A percentile compares a stretch with the other conserved stretches of the same genome.
These are phyloP conservation scores for Penicillium odoratum DNA, from an alignment of 495 filamentous ascomycete species.

Conservation along the genomic window DNA sequence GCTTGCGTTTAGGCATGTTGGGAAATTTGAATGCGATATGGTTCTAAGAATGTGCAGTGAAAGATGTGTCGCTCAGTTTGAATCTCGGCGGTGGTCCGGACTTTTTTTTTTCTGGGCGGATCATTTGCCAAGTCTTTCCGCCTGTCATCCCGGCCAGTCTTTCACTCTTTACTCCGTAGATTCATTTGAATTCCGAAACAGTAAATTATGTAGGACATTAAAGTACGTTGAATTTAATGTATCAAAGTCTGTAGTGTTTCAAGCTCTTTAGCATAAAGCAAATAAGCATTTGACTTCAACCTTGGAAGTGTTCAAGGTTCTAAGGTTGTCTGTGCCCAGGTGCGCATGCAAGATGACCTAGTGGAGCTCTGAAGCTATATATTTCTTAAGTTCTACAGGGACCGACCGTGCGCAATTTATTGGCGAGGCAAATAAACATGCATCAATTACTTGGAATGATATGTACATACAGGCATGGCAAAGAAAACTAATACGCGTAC, in stretches of 20 bases:
- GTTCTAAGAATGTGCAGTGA: background rate
- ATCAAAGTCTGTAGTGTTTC: no score
- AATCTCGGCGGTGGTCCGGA: conserved; percentile 1
- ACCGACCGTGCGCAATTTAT: background rate
- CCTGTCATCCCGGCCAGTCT: background rate
- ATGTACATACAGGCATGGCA: conserved; percentile 48
- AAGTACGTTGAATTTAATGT: no score
- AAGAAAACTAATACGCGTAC: conserved; percentile 42
- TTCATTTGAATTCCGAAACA: background rate
- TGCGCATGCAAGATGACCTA: background rate
- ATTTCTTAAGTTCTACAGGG: background rate
- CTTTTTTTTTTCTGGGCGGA: conserved; percentile 27
- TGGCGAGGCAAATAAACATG: conserved; percentile 16
- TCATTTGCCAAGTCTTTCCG: conserved; percentile 27
- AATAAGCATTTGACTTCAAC: no score
- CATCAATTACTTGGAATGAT: conserved; percentile 36
- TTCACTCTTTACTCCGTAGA: background rate
- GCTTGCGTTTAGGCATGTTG: conserved; percentile 52
- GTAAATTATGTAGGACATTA: background rate
- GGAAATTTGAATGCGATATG: background rate
- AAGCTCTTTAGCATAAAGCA: no score
- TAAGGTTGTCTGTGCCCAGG: no score
- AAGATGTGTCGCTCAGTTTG: background rate
- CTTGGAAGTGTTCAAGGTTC: no score
- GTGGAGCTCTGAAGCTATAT: background rate